A percentile compares a stretch with the other conserved stretches of the same genome.
Conservation (phyloP, 106 monocot species). For the Phalaenopsis equestris region DNA sequence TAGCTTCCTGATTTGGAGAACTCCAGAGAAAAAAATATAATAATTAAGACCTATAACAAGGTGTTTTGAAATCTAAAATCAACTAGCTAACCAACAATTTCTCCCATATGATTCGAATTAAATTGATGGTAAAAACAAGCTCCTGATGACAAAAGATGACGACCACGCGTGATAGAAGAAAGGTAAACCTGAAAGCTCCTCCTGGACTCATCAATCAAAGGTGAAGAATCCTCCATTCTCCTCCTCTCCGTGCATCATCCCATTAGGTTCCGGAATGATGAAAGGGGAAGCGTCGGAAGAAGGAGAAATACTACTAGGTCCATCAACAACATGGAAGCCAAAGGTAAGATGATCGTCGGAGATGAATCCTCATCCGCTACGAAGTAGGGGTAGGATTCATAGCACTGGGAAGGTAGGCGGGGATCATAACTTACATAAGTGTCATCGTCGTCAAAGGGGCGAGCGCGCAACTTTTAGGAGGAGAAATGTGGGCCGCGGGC, state of each 20-base stretch:
- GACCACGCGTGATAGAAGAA: not conserved
- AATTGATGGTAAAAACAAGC: not conserved
- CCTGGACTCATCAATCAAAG: conserved; percentile 43
- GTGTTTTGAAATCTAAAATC: not conserved
- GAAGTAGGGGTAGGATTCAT: conserved; percentile 13
- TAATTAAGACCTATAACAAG: not conserved
- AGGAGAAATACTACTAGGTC: conserved; percentile 8
- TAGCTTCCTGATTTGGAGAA: not conserved
- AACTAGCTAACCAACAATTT: not conserved
- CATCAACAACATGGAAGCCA: not conserved
- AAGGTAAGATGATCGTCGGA: no score
- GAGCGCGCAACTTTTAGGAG: no score
- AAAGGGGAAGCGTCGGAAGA: conserved; percentile 16
- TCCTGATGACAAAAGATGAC: not conserved
- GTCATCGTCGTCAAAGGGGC: conserved; percentile 15
- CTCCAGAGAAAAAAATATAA: not conserved
- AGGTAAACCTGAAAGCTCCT: conserved; percentile 29
- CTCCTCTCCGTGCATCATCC: conserved; percentile 8
- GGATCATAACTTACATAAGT: conserved; percentile 6
- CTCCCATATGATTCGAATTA: not conserved
- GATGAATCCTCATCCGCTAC: not conserved
- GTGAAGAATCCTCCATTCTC: conserved; percentile 9
- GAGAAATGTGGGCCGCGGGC: no score
- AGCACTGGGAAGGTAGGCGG: conserved; percentile 7
- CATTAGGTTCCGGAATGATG: conserved; percentile 9